Base-by-base conservation (phyloP, 2,329 filamentous ascomycete genomes). In the Penicillium italicum region DNA sequence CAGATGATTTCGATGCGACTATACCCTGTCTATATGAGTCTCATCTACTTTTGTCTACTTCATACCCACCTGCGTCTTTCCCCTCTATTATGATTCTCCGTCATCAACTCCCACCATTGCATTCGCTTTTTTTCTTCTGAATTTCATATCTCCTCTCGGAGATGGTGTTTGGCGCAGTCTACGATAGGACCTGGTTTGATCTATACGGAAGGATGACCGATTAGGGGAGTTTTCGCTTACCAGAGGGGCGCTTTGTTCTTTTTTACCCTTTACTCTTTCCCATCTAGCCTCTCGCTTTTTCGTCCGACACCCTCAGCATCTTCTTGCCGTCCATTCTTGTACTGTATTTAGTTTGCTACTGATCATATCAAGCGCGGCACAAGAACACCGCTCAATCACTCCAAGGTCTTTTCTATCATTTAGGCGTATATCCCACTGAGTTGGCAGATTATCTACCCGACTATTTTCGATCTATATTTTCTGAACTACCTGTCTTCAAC, bases 341-440 rank as follows among this genome's bases (percentile, higher is more conserved):
- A 70, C 64, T 70, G 69, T 69, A 70, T 63, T 65, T 69, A 68
- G 65, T 66, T 60, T 48, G 55, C 46, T 53, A 50, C 48, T 55
- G 49, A 22, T 48, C 48, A 44, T 51, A 57, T 24, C 51, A 51
- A 42, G 36, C 26, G 47, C 43, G 54, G 50, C 50, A 41, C 53
- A 34, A 47, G 47, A 56, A 38, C 46, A 42, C 36, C 55, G 57
- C 33, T 50, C 50, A 43, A 34, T 26, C 30, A 42, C 11, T 34
- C 14, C 14, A 7, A n/a, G 7, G 6, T 16, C 33, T 24, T 36
- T 40, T 53, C 16, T 48, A n/a, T 47, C n/a, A n/a, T 18, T 24
- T 11, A 16, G 18, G 26, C n/a, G 10, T n/a, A 44, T 34, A 9
- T 14, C 33, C 10, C 7, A 16, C 11, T 11, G 22, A n/a, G 9